Conservation (phyloP, 345 rosid genomes). For the Ceriops decandra region DNA sequence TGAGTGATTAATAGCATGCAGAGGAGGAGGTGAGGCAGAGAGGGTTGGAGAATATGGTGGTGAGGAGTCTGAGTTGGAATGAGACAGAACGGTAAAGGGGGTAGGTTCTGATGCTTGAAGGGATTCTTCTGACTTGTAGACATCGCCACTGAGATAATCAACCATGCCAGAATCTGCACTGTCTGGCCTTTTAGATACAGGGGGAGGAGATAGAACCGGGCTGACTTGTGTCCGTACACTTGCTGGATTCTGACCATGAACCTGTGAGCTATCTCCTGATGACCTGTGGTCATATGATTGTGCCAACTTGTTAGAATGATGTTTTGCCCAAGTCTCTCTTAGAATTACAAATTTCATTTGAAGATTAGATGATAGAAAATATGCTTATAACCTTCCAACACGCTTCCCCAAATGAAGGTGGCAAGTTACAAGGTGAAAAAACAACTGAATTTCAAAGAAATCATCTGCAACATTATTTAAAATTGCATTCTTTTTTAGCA, state of each 20-base stretch:
- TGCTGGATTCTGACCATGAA: conserved; percentile 40
- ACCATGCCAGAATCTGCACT: conserved; percentile 37
- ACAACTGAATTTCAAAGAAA: no score
- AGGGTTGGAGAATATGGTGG: conserved; percentile 36
- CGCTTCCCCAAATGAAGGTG: background rate
- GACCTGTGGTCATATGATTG: conserved; percentile 45
- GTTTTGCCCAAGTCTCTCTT: background rate
- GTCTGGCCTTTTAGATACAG: conserved; percentile 65
- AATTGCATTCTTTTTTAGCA: no score
- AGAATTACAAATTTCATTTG: background rate
- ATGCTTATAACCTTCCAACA: background rate
- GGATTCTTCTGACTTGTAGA: conserved; percentile 53
- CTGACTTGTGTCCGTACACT: conserved; percentile 30
- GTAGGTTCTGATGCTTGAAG: conserved; percentile 30
- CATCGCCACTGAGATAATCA: conserved; percentile 89
- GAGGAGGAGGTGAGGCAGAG: conserved; percentile 25
- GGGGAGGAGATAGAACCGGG: conserved; percentile 80
- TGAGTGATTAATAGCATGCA: background rate
- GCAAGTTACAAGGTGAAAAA: no score
- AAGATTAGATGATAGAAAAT: background rate
- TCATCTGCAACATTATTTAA: no score
- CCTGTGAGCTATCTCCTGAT: conserved; percentile 49
- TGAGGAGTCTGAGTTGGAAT: conserved; percentile 35
- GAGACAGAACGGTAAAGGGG: conserved; percentile 32
- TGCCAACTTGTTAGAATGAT: conserved; percentile 4